Conservation (phyloP, 2,329 filamentous ascomycete species). For the Mycocentrospora acerina region DNA sequence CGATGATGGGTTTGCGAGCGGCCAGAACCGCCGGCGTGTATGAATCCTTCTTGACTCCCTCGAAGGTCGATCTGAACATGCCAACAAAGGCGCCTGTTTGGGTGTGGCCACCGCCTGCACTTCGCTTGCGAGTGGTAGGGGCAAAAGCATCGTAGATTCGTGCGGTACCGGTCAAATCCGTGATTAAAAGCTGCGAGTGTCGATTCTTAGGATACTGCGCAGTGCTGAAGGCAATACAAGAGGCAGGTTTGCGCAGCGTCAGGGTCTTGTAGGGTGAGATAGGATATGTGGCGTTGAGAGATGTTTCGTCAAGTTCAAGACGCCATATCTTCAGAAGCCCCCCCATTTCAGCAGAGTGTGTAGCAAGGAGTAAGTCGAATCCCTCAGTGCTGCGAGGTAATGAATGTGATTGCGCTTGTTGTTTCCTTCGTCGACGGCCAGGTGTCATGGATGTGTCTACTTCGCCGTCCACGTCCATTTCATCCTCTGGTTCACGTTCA, state of each 20-base stretch:
- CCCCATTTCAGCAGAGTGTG: slow-evolving; percentile 43
- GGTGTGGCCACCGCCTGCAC: slow-evolving; percentile 10
- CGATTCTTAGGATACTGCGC: slow-evolving; percentile 54
- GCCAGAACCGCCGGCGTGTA: slow-evolving; percentile 33
- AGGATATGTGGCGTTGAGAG: slow-evolving; percentile 39
- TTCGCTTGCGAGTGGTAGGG: slow-evolving; percentile 23
- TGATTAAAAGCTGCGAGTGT: slow-evolving; percentile 58
- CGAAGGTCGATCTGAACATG: slow-evolving; percentile 38
- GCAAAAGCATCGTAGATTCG: slow-evolving; percentile 60
- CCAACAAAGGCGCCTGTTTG: slow-evolving; percentile 33
- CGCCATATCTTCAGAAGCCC: slow-evolving; percentile 46
- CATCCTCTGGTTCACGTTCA: slow-evolving; percentile 25
- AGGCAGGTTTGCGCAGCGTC: slow-evolving; percentile 52
- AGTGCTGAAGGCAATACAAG: slow-evolving; percentile 56
- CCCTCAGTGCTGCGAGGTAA: slow-evolving; percentile 23
- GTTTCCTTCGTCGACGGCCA: slow-evolving; percentile 20
- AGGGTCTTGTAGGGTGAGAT: slow-evolving; percentile 50
- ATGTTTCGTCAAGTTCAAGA: slow-evolving; percentile 40
- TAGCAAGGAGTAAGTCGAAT: slow-evolving; percentile 46
- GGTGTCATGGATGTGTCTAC: slow-evolving; percentile 20
- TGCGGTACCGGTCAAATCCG: slow-evolving; percentile 56
- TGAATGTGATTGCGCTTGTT: slow-evolving; percentile 25
- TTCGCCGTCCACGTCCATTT: slow-evolving; percentile 40
- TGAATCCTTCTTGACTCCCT: slow-evolving; percentile 25
- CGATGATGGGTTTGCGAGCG: slow-evolving; percentile 51